Evolutionary conservation across 345 rosid species (phyloP), one percentile per base, ranked within the genome.

Genomic region (Arabis alpina): DNA sequence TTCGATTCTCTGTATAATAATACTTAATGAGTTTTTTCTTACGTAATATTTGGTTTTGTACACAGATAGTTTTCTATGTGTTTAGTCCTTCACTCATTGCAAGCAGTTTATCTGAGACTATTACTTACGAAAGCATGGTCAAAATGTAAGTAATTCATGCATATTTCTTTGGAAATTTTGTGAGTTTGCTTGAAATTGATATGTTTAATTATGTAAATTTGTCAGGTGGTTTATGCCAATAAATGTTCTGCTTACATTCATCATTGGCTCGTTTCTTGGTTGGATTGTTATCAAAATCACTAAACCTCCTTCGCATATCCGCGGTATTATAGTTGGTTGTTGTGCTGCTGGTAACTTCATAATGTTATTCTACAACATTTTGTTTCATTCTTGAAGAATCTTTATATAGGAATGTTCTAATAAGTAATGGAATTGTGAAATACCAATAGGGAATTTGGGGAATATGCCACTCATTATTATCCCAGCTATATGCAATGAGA

Each of bases 401-500:
- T 16, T 72, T 53, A 50, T 32, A 32, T 32, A 32, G 8, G 64
- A 43, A 43, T 19, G 23, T 0, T 25, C 25, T 8, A 3, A 41
- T 34, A 13, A 43, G 40, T 36, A 14, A 61, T 54, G 42, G 16
- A 27, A 37, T 13, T 34, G 39, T 24, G 6, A 1, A 27, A 64
- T 10, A 34, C 48, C 43, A 7, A 54, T 67, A 88, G 96, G 96
- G 27, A 89, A 85, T 71, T 51, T 81, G 82, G 92, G 92, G 50
- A 85, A 83, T 61, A 64, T 89, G 86, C 80, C 80, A 41, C 83
- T 89, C 48, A 77, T 89, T 6, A 77, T 89, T 57, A 74, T 89
- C 66, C 95, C 95, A 52, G 92, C 92, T 39, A 76, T 86, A 30
- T 86, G 95, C 66, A 80, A 83, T 69, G 92, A 89, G 64, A 67